Percentiles rank a stretch among this genome's conserved stretches.
phyloP scores from a whole-genome alignment of 768 basidiomycete species.

The Wakefieldia striispora region DNA sequence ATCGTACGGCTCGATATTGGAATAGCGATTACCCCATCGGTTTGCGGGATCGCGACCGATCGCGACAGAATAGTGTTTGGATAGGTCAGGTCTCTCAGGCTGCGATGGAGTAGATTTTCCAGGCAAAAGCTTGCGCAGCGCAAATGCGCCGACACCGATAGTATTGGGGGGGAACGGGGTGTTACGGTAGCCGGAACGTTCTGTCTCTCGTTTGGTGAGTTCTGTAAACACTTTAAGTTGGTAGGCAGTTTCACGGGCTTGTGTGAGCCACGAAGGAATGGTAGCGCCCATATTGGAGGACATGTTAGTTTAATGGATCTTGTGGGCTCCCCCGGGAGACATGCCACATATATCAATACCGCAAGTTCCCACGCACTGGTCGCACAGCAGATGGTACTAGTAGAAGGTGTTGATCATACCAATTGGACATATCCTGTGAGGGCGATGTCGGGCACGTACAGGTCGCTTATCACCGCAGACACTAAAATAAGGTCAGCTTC shows the following conservation, averaged over 20 bases:
- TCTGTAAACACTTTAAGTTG: constrained; percentile 32
- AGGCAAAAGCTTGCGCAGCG: constrained; percentile 4
- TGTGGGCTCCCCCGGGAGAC: not conserved
- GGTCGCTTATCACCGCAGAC: constrained; percentile 21
- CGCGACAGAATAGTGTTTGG: constrained; percentile 55
- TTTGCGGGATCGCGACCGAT: constrained; percentile 48
- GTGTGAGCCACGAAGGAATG: constrained; percentile 18
- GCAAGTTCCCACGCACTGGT: constrained; percentile 19
- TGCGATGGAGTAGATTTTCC: constrained; percentile 9
- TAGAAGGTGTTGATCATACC: too few relatives aligned
- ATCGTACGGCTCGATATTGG: constrained; percentile 76
- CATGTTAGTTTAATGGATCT: constrained; percentile 7
- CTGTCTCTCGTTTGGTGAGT: constrained; percentile 39
- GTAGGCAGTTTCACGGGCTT: constrained; percentile 8
- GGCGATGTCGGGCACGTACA: constrained; percentile 22
- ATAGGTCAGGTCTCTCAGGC: constrained; percentile 16
- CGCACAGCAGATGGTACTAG: not conserved
- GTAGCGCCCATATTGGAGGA: not conserved
- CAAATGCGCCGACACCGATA: not conserved
- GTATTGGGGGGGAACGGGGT: constrained; percentile 9
- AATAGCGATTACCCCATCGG: constrained; percentile 60
- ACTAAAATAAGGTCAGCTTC: constrained; percentile 39
- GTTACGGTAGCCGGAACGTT: constrained; percentile 31
- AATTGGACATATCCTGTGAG: constrained; percentile 1
- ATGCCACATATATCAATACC: not conserved